Base-by-base conservation (phyloP, 148 eudicot genomes). In the Chenopodium album region DNA sequence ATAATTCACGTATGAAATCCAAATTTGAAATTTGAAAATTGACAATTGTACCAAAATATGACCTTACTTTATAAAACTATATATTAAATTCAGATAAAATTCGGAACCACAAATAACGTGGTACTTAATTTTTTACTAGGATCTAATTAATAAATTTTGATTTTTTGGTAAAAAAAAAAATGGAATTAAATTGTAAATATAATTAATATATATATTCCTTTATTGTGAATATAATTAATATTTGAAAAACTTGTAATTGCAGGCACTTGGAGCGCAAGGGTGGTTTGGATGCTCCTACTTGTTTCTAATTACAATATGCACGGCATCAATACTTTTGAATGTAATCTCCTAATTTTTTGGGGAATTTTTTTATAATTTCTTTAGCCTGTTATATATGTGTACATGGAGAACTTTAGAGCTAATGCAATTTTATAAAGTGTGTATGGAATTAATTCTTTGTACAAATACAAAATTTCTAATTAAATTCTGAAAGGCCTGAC, bases 251-350 rank as follows among this genome's bases (percentile, higher is more conserved):
- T 12, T 9, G 5, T 14, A 0, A 78, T 48, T 84, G 46, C 89
- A 86, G 89, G 88, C 56, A 28, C 44, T 68, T n/a, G 56, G 79
- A n/a, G 75, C 70, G 11, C 67, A 62, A 82, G 82, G 90, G 31
- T 82, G 88, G 85, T 64, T 87, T 31, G 85, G 78, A 28, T 76
- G 84, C 22, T 86, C 76, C 6, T 68, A 73, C 47, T 80, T 83
- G 47, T 29, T 86, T 31, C 19, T 86, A 73, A 86, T 74, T 69
- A 56, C 69, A 12, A 79, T 81, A 46, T 90, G 85, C 68, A 60
- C 67, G 2, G 67, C 81, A 16, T 69, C 79, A 66, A 22, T 87
- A 68, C 80, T 88, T 59, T 52, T 85, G 77, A 83, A 77, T 82
- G 74, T 87, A 64, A 26, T 64, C 76, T 68, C 60, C 73, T 81